Evolutionary conservation across 495 filamentous ascomycete genomes (phyloP).

Genomic region (Margaritispora aquatica): DNA sequence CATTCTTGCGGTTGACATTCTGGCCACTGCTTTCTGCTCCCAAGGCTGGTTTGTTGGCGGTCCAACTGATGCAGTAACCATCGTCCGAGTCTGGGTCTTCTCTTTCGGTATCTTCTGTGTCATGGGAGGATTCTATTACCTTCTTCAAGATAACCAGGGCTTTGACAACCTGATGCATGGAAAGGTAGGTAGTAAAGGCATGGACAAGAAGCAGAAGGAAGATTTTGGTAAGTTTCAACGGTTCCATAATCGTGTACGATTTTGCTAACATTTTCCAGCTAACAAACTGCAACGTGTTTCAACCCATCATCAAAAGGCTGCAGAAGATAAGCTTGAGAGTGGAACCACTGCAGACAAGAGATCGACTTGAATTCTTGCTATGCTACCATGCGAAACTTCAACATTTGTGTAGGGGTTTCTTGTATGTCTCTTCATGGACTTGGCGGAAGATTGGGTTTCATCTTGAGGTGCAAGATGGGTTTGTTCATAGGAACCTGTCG

Average conservation of each 20-base stretch:
- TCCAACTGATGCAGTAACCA: conserved; percentile 65
- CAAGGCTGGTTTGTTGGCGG: conserved; percentile 72
- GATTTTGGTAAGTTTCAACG: conserved; percentile 67
- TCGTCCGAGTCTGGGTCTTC: conserved; percentile 85
- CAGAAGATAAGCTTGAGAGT: conserved; percentile 11
- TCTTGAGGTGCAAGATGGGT: too few relatives aligned
- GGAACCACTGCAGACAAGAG: too few relatives aligned
- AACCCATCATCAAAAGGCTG: conserved; percentile 73
- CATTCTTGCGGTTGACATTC: conserved; percentile 70
- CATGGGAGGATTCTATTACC: conserved; percentile 59
- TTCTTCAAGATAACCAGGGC: conserved; percentile 65
- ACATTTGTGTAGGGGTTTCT: too few relatives aligned
- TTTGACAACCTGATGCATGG: conserved; percentile 94
- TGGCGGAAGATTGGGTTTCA: too few relatives aligned
- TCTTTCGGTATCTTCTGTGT: conserved; percentile 81
- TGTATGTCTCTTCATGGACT: too few relatives aligned
- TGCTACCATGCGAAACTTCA: not conserved
- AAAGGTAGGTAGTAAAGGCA: conserved; percentile 67
- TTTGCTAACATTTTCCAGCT: conserved; percentile 41
- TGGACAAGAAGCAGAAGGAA: conserved; percentile 70
- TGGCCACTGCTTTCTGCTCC: conserved; percentile 76
- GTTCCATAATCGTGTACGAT: not conserved
- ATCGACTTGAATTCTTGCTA: too few relatives aligned
- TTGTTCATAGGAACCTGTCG: too few relatives aligned
- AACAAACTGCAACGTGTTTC: conserved; percentile 81